Percentiles rank a stretch among this genome's conserved stretches.
Evolutionary conservation across 225 moss, liverwort and hornwort species (phyloP).

Genomic region (Anthoceros angustus): DNA sequence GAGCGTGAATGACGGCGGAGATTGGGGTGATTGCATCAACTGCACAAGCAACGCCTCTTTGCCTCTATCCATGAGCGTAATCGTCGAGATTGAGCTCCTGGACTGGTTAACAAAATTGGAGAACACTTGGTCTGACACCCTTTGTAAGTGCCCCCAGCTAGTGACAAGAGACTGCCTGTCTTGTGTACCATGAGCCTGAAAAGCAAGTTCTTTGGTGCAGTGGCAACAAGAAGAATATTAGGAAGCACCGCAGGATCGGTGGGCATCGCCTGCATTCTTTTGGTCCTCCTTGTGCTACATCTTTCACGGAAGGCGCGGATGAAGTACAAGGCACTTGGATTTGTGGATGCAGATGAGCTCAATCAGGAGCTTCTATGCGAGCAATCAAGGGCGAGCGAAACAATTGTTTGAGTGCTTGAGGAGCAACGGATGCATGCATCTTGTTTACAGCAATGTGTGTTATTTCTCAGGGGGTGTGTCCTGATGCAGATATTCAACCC

Average conservation of each 20-base stretch:
- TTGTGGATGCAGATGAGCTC: neutral
- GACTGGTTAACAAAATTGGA: slow-evolving; percentile 1
- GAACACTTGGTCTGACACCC: neutral
- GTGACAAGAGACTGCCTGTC: neutral
- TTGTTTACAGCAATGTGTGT: neutral
- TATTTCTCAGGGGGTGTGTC: neutral
- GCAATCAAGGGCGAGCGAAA: neutral
- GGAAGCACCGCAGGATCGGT: neutral
- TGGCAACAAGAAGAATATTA: neutral
- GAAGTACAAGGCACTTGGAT: neutral
- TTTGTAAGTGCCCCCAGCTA: neutral
- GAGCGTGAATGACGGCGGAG: neutral
- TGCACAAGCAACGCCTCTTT: neutral
- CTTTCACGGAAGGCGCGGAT: neutral
- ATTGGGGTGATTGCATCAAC: neutral
- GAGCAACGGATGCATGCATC: neutral
- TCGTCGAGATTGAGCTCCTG: neutral
- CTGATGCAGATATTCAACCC: neutral
- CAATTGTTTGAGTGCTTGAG: neutral
- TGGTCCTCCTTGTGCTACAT: neutral
- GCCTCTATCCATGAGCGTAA: neutral
- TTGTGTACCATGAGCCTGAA: neutral
- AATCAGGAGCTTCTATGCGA: neutral
- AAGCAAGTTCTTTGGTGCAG: neutral
- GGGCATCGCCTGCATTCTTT: neutral